phyloP scores from a whole-genome alignment of 2,329 filamentous ascomycete species.

The Didymella glomerata region DNA sequence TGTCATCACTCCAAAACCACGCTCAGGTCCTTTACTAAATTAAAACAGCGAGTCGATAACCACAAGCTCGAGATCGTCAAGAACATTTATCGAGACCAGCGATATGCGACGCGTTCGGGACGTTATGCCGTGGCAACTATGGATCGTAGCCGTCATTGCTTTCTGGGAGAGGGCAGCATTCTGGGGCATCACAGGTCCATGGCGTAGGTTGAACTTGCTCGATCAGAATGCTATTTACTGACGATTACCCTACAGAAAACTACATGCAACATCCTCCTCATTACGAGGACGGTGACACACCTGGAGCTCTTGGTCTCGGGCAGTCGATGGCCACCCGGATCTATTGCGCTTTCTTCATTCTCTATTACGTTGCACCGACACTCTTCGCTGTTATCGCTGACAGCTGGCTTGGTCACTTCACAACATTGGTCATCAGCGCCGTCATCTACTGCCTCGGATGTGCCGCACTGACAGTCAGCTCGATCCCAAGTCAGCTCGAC shows the following conservation, averaged over 20 bases:
- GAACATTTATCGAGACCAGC: constrained; percentile 11
- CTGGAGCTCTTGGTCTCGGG: constrained; percentile 45
- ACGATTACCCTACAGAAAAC: constrained; percentile 47
- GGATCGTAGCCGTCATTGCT: constrained; percentile 36
- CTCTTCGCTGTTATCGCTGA: constrained; percentile 51
- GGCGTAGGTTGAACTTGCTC: constrained; percentile 34
- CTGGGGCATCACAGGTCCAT: constrained; percentile 44
- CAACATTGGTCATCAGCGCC: constrained; percentile 46
- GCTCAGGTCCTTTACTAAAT: not conserved
- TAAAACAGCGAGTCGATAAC: constrained; percentile 4
- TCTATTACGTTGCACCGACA: constrained; percentile 54
- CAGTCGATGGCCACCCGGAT: constrained; percentile 60
- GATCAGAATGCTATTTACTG: not conserved
- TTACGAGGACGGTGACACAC: constrained; percentile 42
- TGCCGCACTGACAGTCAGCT: constrained; percentile 33
- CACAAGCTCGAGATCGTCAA: constrained; percentile 17
- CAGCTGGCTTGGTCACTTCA: constrained; percentile 52
- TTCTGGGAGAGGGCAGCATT: constrained; percentile 43
- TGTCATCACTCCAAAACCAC: not conserved
- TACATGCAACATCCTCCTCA: constrained; percentile 52
- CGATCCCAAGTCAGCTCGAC: constrained; percentile 27
- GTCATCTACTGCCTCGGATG: constrained; percentile 41
- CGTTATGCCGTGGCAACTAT: constrained; percentile 35
- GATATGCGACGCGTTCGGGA: constrained; percentile 35
- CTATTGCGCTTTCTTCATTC: constrained; percentile 65